Base-by-base conservation (phyloP, 2,329 filamentous ascomycete genomes). In the Fusarium sp. region DNA sequence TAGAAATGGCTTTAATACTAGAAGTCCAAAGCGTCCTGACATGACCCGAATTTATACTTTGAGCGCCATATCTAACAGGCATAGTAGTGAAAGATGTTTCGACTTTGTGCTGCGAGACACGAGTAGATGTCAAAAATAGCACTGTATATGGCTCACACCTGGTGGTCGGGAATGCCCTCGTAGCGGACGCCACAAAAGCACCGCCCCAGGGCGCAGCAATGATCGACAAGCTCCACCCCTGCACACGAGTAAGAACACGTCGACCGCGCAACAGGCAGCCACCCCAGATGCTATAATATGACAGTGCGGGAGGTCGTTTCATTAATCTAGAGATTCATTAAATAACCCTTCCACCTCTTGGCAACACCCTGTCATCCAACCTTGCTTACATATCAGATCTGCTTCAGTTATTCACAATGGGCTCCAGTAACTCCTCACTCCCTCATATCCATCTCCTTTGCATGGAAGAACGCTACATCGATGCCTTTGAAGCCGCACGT, bases 361-460 rank as follows among this genome's bases (percentile, higher is more conserved):
- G 20, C 20, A 20, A 20, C 20, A 20, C 20, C 20, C 20, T 20
- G 20, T 20, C 20, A 15, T 7, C 22, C 22, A 25, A 8, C 40
- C 5, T 10, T 50, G 1, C 27, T 50, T 7, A 50, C 17, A 22
- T 17, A 30, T 30, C 27, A 30, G 7, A 17, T 17, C 11, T 11
- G 14, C 2, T 27, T 30, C 25, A 12, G 0, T 25, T 12, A 43
- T 3, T 17, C 54, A 64, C 22, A 1, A 71, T 73, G 71, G 9
- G 30, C 1, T 17, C 45, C 9, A 64, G 59, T 30, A 59, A 30
- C 1, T 40, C 69, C 6, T 33, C 67, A 0, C 57, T 75, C 8
- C 73, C 73, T 4, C 66, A 59, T 0, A 71, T 76, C 22, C 70
- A 76, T 0, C 70, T 76, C 4, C 70, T 76, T 8, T 76, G 72